phyloP scores from a whole-genome alignment of 2,329 filamentous ascomycete species.

The Claviceps africana region DNA sequence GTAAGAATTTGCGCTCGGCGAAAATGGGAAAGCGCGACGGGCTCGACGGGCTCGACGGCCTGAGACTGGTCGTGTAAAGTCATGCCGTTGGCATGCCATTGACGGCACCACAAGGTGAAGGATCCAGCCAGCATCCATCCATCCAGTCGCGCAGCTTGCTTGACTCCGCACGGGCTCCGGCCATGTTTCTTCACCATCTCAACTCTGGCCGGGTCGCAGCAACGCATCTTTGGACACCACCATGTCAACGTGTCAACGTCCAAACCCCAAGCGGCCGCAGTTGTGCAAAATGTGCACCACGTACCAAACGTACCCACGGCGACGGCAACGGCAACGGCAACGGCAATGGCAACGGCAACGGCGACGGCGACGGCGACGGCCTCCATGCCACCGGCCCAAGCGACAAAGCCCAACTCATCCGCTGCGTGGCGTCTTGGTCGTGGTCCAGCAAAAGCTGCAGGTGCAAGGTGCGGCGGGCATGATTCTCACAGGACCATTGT shows the following conservation, averaged over 20 bases:
- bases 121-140: no score
- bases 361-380: not conserved
- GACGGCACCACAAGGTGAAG: not conserved
- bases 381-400: not conserved
- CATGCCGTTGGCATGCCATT: not conserved
- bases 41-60: no score
- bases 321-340: no score
- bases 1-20: no score
- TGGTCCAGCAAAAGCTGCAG: not conserved
- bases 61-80: not conserved
- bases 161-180: not conserved
- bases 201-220: no score
- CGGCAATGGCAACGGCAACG: no score
- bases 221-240: not conserved
- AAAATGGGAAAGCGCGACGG: no score
- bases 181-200: not conserved
- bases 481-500: not conserved
- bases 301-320: no score
- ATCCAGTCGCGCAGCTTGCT: not conserved
- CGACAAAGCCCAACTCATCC: not conserved
- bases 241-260: no score
- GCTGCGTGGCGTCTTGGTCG: slow-evolving; percentile 5
- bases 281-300: no score
- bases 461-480: not conserved
- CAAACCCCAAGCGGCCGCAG: no score